phyloP scores from a whole-genome alignment of 2,329 filamentous ascomycete species.

The Talaromyces funiculosus region DNA sequence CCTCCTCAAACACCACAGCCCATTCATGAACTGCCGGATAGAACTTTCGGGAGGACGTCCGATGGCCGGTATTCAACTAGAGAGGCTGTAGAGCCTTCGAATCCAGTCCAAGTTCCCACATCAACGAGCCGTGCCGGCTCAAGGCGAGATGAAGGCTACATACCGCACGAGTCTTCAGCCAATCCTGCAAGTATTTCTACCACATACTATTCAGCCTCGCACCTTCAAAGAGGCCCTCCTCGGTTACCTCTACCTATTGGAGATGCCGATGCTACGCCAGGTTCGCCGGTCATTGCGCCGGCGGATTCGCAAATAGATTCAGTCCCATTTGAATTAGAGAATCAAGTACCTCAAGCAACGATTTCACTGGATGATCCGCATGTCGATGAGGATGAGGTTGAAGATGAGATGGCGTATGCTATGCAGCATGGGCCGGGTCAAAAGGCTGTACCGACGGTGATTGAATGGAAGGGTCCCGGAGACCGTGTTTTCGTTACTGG shows the following conservation, averaged over 20 bases:
- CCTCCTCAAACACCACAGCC: conserved; percentile 26
- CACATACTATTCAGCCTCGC: conserved; percentile 42
- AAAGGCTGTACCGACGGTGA: conserved; percentile 72
- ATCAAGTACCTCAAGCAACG: conserved; percentile 50
- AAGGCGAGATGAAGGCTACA: conserved; percentile 24
- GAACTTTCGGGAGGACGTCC: conserved; percentile 19
- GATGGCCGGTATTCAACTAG: conserved; percentile 19
- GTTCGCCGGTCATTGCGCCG: conserved; percentile 78
- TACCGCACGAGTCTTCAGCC: conserved; percentile 35
- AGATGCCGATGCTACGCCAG: conserved; percentile 81
- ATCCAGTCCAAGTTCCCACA: conserved; percentile 36
- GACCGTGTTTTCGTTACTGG: conserved; percentile 95
- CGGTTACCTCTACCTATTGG: conserved; percentile 89
- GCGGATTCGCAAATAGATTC: conserved; percentile 52
- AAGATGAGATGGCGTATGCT: conserved; percentile 60
- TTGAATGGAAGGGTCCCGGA: conserved; percentile 79
- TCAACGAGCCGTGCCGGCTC: conserved; percentile 22
- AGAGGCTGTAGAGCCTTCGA: conserved; percentile 30
- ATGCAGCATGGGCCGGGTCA: conserved; percentile 64
- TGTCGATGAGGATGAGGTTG: conserved; percentile 66
- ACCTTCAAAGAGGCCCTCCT: conserved; percentile 57
- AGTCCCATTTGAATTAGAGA: conserved; percentile 42
- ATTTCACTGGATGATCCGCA: conserved; percentile 52
- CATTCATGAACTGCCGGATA: conserved; percentile 21
- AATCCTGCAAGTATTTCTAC: conserved; percentile 46